Conservation (phyloP, 768 basidiomycete species). For the Cystofilobasidium bisporidii region DNA sequence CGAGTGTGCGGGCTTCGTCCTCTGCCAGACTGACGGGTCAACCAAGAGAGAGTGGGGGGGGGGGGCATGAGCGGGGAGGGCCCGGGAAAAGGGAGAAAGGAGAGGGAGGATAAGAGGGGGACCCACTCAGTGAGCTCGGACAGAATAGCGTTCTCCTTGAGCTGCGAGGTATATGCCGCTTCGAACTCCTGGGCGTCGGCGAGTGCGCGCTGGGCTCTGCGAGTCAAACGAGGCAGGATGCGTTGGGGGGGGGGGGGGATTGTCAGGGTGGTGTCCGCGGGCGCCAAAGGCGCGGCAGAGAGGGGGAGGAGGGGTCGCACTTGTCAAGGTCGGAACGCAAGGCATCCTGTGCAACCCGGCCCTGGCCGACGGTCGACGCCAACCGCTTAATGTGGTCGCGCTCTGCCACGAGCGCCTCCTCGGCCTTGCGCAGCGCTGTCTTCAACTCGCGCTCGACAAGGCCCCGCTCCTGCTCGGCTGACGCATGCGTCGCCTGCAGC, state of each 20-base stretch:
- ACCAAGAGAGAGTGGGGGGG: background rate
- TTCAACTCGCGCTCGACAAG: background rate
- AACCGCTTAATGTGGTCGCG: background rate
- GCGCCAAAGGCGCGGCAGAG: background rate
- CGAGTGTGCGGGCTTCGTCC: background rate
- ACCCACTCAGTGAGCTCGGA: background rate
- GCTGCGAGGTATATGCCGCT: background rate
- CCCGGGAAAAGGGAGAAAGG: background rate
- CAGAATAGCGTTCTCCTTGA: slow-evolving; percentile 2
- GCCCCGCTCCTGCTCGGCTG: background rate
- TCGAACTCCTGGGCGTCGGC: background rate
- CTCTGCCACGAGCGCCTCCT: background rate
- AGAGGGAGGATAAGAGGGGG: background rate
- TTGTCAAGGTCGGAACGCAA: background rate
- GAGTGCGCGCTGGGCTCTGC: background rate
- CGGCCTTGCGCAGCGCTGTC: background rate
- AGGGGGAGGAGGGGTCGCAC: background rate
- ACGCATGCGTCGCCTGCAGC: background rate
- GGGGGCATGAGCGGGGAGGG: background rate
- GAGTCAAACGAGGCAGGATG: no score
- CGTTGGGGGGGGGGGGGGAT: no score
- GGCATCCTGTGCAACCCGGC: background rate
- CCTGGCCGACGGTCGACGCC: background rate
- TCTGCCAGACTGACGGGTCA: background rate
- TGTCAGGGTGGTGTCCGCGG: no score